Percentiles rank a stretch among this genome's conserved stretches.
phyloP scores from a whole-genome alignment of 2,329 filamentous ascomycete genomes.

The Pseudocercospora fijiensis region DNA sequence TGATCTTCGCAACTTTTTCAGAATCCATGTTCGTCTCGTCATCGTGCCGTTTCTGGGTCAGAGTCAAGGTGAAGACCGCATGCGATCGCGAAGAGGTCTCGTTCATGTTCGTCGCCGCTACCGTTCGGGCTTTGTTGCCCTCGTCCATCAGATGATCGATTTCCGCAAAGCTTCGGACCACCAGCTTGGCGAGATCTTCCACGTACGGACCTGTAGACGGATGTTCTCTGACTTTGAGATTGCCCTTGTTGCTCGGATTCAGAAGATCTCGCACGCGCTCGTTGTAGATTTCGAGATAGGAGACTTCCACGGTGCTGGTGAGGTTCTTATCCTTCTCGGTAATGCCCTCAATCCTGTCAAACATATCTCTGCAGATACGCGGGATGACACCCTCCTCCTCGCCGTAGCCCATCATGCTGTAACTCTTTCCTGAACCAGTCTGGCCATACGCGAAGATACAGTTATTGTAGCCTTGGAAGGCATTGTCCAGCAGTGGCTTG shows the following conservation, averaged over 20 bases:
- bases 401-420: constrained; percentile 99
- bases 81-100: constrained; percentile 98
- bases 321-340: constrained; percentile 66
- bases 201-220: constrained; percentile 97
- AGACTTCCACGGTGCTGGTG: constrained; percentile 91
- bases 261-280: constrained; percentile 93
- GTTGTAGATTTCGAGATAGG: constrained; percentile 99
- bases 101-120: constrained; percentile 99
- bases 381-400: constrained; percentile 95
- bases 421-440: constrained; percentile 97
- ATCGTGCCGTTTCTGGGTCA: constrained; percentile 91
- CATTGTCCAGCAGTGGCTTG: constrained; percentile 89
- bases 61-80: constrained; percentile 92
- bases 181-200: constrained; percentile 92
- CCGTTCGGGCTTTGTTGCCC: constrained; percentile 96
- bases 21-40: constrained; percentile 92
- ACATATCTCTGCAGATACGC: constrained; percentile 97
- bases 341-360: constrained; percentile 73
- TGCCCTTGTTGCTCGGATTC: constrained; percentile 92
- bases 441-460: constrained; percentile 99
- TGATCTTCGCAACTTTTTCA: constrained; percentile 97
- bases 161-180: constrained; percentile 88
- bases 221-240: constrained; percentile 95
- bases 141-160: constrained; percentile 99
- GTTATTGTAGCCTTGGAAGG: constrained; percentile 98